Percentiles rank a stretch among this genome's conserved stretches.
Evolutionary conservation across 192 early-diverging fungal genomes (phyloP).

Genomic region (Backusella luteola): DNA sequence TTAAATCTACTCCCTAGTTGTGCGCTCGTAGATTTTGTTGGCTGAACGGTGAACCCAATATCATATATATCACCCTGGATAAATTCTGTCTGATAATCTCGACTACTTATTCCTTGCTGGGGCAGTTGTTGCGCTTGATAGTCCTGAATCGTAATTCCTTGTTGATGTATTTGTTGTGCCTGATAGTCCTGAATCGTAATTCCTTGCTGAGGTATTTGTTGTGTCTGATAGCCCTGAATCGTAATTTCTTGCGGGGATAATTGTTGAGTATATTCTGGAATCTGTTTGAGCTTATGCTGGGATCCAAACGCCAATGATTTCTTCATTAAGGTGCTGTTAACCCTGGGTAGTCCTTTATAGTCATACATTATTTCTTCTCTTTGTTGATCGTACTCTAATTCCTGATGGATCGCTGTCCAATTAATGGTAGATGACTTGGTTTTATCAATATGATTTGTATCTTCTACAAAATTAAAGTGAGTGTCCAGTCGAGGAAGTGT

Average conservation of each 20-base stretch:
- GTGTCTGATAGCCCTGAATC: too few relatives aligned
- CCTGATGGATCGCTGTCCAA: not conserved
- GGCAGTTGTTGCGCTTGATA: too few relatives aligned
- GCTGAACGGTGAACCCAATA: not conserved
- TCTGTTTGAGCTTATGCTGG: too few relatives aligned
- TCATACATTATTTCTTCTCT: not conserved
- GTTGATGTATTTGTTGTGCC: too few relatives aligned
- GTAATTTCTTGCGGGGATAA: too few relatives aligned
- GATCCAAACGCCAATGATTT: too few relatives aligned
- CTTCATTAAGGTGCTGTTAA: not conserved
- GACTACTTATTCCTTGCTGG: too few relatives aligned
- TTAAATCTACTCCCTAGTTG: not conserved
- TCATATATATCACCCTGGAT: not conserved
- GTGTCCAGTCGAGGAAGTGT: not conserved
- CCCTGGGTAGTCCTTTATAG: not conserved
- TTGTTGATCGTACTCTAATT: constrained; percentile 2
- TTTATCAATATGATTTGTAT: not conserved
- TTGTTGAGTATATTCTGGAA: too few relatives aligned
- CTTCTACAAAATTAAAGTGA: not conserved
- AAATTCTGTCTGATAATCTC: not conserved
- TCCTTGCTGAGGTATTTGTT: too few relatives aligned
- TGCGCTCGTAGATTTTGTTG: not conserved
- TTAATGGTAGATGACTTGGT: not conserved
- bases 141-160: too few relatives aligned
- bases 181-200: too few relatives aligned